phyloP scores from a whole-genome alignment of 2,329 filamentous ascomycete species.

The Alternaria conjuncta region DNA sequence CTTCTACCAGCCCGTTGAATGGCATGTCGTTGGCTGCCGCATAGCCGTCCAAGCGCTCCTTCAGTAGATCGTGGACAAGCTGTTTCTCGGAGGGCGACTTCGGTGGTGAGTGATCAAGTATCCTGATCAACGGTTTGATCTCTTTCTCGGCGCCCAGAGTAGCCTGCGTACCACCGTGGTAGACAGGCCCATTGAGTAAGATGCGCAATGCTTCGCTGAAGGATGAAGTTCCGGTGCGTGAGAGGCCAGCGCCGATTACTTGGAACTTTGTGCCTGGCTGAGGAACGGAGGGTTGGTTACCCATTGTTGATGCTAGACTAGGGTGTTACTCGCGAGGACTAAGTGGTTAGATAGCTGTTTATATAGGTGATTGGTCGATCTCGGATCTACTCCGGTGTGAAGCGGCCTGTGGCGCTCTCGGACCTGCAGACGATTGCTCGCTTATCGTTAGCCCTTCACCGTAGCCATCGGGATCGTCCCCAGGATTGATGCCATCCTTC shows the following conservation, averaged over 20 bases:
- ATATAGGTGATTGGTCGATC: neutral
- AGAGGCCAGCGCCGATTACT: conserved; percentile 54
- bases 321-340: neutral
- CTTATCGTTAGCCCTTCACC: neutral
- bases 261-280: conserved; percentile 38
- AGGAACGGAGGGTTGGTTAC: conserved; percentile 23
- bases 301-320: conserved; percentile 18
- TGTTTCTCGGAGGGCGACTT: conserved; percentile 2
- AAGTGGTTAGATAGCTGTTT: neutral
- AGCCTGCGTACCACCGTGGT: conserved; percentile 57
- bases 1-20: conserved; percentile 51
- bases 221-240: conserved; percentile 60
- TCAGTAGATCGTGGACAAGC: conserved; percentile 33
- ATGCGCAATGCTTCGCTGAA: conserved; percentile 57
- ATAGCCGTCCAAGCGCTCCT: conserved; percentile 50
- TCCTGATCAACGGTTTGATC: conserved; percentile 31
- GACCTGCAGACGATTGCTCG: neutral
- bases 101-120: conserved; percentile 24
- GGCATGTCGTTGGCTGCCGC: conserved; percentile 57
- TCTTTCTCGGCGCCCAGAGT: conserved; percentile 15
- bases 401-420: neutral
- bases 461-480: neutral
- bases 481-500: neutral
- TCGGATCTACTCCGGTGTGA: neutral
- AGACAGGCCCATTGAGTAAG: conserved; percentile 57